Conservation (phyloP, 2,329 filamentous ascomycete genomes). For the Ophiostoma quercus region DNA sequence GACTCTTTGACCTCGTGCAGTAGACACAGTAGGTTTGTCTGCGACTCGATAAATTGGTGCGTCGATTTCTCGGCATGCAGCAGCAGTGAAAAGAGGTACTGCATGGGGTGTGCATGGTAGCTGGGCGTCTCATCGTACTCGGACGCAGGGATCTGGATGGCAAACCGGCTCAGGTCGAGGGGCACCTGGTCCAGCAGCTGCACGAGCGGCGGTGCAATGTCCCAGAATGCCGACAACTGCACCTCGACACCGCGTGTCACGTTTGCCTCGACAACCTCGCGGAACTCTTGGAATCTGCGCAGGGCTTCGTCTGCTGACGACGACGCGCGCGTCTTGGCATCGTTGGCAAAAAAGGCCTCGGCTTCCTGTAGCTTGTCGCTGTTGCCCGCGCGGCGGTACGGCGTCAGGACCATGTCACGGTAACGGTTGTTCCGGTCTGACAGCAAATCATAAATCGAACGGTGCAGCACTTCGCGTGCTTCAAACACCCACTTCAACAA, state of each 20-base stretch:
- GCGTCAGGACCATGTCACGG: slow-evolving; percentile 73
- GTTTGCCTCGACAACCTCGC: slow-evolving; percentile 73
- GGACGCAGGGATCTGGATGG: slow-evolving; percentile 67
- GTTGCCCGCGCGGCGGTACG: slow-evolving; percentile 70
- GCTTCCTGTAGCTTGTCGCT: slow-evolving; percentile 74
- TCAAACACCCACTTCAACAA: slow-evolving; percentile 97
- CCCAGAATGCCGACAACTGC: slow-evolving; percentile 94
- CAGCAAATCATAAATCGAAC: slow-evolving; percentile 77
- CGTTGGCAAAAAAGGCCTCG: slow-evolving; percentile 74
- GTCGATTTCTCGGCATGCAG: slow-evolving; percentile 86
- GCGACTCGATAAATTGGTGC: slow-evolving; percentile 94
- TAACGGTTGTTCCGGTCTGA: slow-evolving; percentile 83
- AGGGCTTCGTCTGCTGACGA: slow-evolving; percentile 67
- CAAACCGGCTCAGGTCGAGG: slow-evolving; percentile 51
- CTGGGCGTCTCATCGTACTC: slow-evolving; percentile 83
- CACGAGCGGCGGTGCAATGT: slow-evolving; percentile 80
- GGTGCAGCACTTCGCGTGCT: slow-evolving; percentile 79
- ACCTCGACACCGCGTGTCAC: slow-evolving; percentile 83
- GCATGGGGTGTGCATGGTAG: slow-evolving; percentile 74
- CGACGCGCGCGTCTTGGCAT: slow-evolving; percentile 65
- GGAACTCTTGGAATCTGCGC: slow-evolving; percentile 69
- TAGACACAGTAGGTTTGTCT: slow-evolving; percentile 84
- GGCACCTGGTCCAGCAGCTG: slow-evolving; percentile 78
- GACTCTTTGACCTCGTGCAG: slow-evolving; percentile 85
- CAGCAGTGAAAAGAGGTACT: slow-evolving; percentile 83